Percentiles rank a stretch among this genome's conserved stretches.
Evolutionary conservation across 805 yeast genomes (phyloP).

Genomic region (Brettanomyces anomalus): DNA sequence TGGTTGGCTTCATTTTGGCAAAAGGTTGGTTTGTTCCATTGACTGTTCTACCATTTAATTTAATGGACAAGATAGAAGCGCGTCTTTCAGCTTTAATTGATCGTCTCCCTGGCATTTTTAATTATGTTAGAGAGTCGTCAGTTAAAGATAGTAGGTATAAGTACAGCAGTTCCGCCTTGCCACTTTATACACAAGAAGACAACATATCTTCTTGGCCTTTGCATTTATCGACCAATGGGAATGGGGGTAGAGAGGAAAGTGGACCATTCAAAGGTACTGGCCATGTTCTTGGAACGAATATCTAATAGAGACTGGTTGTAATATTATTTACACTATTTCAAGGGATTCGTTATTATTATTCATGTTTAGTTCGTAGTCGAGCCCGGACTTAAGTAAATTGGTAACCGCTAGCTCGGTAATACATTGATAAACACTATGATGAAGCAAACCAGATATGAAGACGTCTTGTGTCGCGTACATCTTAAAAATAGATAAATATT

Average conservation of each 20-base stretch:
- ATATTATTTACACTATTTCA: background rate
- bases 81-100: constrained; percentile 42
- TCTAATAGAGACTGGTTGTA: background rate
- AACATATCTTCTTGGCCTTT: no score
- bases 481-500: background rate
- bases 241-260: no score
- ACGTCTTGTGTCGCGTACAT: no score
- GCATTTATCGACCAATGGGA: no score
- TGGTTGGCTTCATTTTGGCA: constrained; percentile 57
- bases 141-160: constrained; percentile 28
- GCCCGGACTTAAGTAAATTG: no score
- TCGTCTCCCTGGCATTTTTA: constrained; percentile 42
- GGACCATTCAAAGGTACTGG: constrained; percentile 17
- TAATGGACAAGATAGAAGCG: constrained; percentile 56
- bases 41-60: constrained; percentile 56
- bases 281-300: constrained; percentile 17
- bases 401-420: no score
- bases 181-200: constrained; percentile 8
- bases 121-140: constrained; percentile 52
- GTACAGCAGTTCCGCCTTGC: constrained; percentile 10
- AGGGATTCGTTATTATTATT: no score
- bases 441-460: no score
- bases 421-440: background rate
- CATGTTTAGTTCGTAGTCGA: no score
- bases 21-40: constrained; percentile 47